phyloP scores from a whole-genome alignment of 2,329 filamentous ascomycete genomes.

The Sporothrix phasma region DNA sequence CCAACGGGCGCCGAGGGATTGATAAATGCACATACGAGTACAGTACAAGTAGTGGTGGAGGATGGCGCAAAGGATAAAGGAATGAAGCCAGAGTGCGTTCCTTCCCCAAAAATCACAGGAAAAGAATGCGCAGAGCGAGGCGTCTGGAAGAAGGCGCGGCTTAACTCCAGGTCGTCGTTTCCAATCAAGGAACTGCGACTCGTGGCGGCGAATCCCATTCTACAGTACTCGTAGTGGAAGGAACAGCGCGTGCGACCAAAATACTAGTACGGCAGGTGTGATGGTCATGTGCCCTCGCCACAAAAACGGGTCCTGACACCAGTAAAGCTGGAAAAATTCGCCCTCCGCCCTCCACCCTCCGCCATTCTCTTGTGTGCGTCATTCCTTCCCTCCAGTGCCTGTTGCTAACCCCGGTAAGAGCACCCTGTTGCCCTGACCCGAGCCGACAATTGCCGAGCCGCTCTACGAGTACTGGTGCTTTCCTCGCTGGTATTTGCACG shows the following conservation, averaged over 20 bases:
- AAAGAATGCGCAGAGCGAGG: neutral
- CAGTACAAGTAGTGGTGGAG: too few relatives aligned
- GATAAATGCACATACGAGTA: neutral
- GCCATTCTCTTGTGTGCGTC: neutral
- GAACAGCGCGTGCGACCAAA: neutral
- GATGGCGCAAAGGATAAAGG: neutral
- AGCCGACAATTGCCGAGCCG: conserved; percentile 16
- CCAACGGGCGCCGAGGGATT: neutral
- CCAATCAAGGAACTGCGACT: neutral
- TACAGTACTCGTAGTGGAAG: neutral
- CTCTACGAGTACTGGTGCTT: neutral
- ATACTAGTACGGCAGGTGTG: conserved; percentile 8
- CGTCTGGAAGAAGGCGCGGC: neutral
- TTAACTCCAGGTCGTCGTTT: neutral
- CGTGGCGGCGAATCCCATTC: neutral
- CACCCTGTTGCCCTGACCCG: neutral
- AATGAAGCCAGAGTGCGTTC: neutral
- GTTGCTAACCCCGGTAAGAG: conserved; percentile 10
- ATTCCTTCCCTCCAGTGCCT: neutral
- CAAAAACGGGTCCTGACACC: neutral
- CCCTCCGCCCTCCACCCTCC: neutral
- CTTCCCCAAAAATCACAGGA: neutral
- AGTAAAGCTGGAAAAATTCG: conserved; percentile 4
- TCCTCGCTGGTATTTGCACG: neutral
- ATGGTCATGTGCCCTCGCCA: conserved; percentile 11